Evolutionary conservation across 2,329 filamentous ascomycete species (phyloP).

Genomic region (Aspergillus felis): DNA sequence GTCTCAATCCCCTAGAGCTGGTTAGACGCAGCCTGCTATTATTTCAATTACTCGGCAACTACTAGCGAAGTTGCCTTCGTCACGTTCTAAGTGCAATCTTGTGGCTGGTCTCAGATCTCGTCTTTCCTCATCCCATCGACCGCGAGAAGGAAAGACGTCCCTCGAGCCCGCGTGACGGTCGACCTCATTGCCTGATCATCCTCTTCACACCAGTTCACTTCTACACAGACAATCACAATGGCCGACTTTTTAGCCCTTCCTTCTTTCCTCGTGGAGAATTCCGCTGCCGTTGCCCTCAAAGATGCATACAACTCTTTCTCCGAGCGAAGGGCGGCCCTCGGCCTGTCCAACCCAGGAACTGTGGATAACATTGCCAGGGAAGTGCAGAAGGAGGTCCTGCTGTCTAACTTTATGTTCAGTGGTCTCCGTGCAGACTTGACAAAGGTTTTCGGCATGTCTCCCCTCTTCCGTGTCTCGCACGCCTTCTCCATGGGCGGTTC

Average conservation of each 20-base stretch:
- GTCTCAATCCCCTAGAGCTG: slow-evolving; percentile 15
- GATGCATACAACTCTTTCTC: slow-evolving; percentile 79
- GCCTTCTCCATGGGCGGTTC: slow-evolving; percentile 90
- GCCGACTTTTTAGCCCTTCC: slow-evolving; percentile 47
- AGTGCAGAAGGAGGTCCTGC: slow-evolving; percentile 92
- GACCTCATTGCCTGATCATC: slow-evolving; percentile 8
- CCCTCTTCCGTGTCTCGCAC: slow-evolving; percentile 96
- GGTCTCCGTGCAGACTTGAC: slow-evolving; percentile 94
- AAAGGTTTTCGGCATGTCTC: slow-evolving; percentile 90
- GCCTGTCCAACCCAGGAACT: slow-evolving; percentile 85
- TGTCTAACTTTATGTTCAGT: slow-evolving; percentile 95
- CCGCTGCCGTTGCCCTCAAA: slow-evolving; percentile 63
- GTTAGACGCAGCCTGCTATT: slow-evolving; percentile 18
- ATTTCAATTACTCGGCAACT: slow-evolving; percentile 5
- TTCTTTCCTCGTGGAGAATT: slow-evolving; percentile 70
- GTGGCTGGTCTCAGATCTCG: slow-evolving; percentile 29
- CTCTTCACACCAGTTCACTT: slow-evolving; percentile 6
- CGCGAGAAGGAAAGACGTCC: slow-evolving; percentile 21
- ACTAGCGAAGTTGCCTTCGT: slow-evolving; percentile 17
- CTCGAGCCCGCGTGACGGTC: slow-evolving; percentile 23
- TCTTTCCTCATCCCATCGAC: slow-evolving; percentile 18
- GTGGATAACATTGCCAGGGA: slow-evolving; percentile 87
- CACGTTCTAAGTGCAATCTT: slow-evolving; percentile 17
- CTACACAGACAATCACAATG: slow-evolving; percentile 30
- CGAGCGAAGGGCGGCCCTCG: slow-evolving; percentile 80